Percentiles rank a stretch among this genome's conserved stretches.
These are phyloP conservation scores for Pisolithus orientalis DNA, from an alignment of 768 basidiomycete genomes.

Conservation along the genomic window DNA sequence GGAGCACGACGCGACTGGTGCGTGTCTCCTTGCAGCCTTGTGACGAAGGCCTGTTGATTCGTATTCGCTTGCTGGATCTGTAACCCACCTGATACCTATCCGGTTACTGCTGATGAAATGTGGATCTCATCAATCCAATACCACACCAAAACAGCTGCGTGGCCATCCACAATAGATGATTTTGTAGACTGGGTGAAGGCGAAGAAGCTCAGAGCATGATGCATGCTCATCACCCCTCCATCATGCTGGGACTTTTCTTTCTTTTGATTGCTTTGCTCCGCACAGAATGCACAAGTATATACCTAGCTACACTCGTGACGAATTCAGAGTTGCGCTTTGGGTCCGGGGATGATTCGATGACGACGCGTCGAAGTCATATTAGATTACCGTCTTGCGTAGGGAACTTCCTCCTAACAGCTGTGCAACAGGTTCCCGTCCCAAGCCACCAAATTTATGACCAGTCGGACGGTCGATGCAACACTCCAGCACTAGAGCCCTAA, in stretches of 20 bases:
- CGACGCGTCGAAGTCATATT: too few species aligned
- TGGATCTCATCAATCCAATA: background rate
- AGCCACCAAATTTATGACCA: too few species aligned
- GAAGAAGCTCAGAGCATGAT: constrained; percentile 8
- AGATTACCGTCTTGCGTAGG: too few species aligned
- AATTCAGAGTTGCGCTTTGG: too few species aligned
- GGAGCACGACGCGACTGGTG: constrained; percentile 75
- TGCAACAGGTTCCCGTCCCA: too few species aligned
- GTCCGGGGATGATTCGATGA: too few species aligned
- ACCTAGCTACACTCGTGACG: too few species aligned
- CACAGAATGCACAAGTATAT: background rate
- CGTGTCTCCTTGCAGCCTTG: constrained; percentile 8
- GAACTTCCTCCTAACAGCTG: too few species aligned
- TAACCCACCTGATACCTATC: too few species aligned
- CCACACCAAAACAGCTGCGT: constrained; percentile 49
- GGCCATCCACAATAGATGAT: constrained; percentile 85
- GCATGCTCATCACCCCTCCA: background rate
- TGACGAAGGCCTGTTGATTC: background rate
- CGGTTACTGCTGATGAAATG: background rate
- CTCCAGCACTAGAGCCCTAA: too few species aligned
- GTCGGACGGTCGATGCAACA: too few species aligned
- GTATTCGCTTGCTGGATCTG: too few species aligned
- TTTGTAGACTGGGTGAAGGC: constrained; percentile 66
- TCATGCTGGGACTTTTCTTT: background rate
- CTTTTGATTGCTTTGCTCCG: background rate